Evolutionary conservation across 495 filamentous ascomycete genomes (phyloP), one percentile per base, ranked within the genome.

Genomic region (Penicillium canescens): DNA sequence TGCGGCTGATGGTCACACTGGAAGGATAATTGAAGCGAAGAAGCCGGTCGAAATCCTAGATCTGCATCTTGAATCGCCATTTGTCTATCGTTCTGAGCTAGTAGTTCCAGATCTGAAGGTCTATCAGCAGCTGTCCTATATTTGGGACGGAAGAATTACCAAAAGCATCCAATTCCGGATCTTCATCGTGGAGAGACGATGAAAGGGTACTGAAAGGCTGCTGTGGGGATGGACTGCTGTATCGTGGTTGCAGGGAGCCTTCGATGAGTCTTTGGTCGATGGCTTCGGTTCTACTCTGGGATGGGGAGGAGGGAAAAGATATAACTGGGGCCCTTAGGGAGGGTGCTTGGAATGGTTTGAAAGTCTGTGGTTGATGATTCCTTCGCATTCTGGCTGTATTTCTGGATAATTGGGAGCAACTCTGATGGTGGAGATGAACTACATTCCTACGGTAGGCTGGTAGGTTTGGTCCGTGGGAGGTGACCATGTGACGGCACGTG

Each of bases 161-260:
- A 63, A 82, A 82, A 3, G 69, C 73, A 73, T 83, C 79, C 18
- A 77, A 63, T 31, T 73, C 48, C 50, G 61, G 23, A 18, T 65
- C 63, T 4, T 65, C 66, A 41, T 67, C 62, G 18, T 11, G 44
- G 36, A 53, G 14, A 39, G 52, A 46, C 6, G 44, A 38, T 21
- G 34, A 26, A 1, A 45, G 31, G 4, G 40, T 38, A 20, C 46
- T 11, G 0, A 14, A 24, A 12, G 52, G 39, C 14, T 47, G 21
- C 38, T 13, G 7, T 24, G 33, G 37, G 23, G 42, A 39, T 23
- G 49, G 56, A 37, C 23, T 54, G 14, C 49, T 46, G 8, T 54
- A 43, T 4, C 44, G 40, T 46, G 54, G 46, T 13, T 41, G 44
- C 14, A 63, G 65, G 7, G 71, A 55, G 13, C 65, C 66, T 42